Conservation (phyloP, 345 rosid species). For the Turnera subulata region DNA sequence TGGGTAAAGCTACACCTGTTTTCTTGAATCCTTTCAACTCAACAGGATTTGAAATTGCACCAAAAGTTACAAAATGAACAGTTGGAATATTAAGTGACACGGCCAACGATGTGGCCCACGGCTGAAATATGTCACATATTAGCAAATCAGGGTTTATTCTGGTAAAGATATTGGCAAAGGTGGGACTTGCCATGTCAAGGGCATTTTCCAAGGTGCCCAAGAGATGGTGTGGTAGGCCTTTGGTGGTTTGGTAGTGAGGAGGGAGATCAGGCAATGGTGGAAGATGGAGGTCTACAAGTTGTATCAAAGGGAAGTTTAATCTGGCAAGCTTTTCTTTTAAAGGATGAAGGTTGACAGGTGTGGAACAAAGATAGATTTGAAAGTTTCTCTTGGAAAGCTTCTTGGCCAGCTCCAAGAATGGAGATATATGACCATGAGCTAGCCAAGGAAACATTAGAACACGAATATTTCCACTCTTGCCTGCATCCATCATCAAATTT, state of each 20-base stretch:
- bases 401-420: slow-evolving; percentile 42
- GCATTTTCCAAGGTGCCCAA: slow-evolving; percentile 27
- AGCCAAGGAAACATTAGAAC: slow-evolving; percentile 47
- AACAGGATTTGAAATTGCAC: slow-evolving; percentile 6
- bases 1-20: slow-evolving; percentile 17
- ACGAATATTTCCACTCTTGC: not conserved
- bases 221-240: slow-evolving; percentile 34
- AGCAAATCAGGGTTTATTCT: slow-evolving; percentile 25
- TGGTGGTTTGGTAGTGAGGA: slow-evolving; percentile 42
- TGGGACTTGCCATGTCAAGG: slow-evolving; percentile 23
- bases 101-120: slow-evolving; percentile 34
- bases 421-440: slow-evolving; percentile 44
- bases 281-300: slow-evolving; percentile 34
- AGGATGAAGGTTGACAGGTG: slow-evolving; percentile 24
- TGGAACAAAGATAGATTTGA: slow-evolving; percentile 32
- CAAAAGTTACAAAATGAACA: slow-evolving; percentile 10
- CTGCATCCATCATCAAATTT: not conserved
- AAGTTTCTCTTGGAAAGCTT: slow-evolving; percentile 29
- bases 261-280: slow-evolving; percentile 39
- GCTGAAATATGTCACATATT: slow-evolving; percentile 32
- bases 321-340: slow-evolving; percentile 3
- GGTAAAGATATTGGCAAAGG: slow-evolving; percentile 19
- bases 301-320: not conserved
- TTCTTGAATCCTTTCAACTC: not conserved
- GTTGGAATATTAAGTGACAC: slow-evolving; percentile 24